Evolutionary conservation across 495 filamentous ascomycete genomes (phyloP), one percentile per base, ranked within the genome.

Genomic region (Aspergillus taichungensis): DNA sequence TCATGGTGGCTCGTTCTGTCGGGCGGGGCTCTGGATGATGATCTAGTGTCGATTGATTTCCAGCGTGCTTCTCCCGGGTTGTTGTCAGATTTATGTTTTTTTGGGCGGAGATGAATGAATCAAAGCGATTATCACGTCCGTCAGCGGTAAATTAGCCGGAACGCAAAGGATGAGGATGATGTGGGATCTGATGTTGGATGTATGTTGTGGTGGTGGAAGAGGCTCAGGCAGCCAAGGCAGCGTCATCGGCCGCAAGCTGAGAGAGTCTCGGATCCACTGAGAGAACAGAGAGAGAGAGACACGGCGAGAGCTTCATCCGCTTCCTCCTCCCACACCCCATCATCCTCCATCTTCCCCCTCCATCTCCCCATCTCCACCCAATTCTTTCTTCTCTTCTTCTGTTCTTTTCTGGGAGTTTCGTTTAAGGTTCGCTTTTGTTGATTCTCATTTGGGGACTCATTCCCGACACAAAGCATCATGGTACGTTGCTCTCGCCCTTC

Each of bases 1-100:
- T 82, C 87, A 95, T 95, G 51, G 48, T 69, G 42, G 47, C 18
- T 24, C 18, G 18, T 24, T 24, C 18, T 24, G 4, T 24, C 18
- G 18, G 18, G 18, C 18, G 18, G 18, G 18, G 18, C 18, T 24
- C 18, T 24, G 18, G 18, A 24, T 24, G 18, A 2, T 24, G 18
- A 24, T 24, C 1, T 24, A 24, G 18, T 24, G 18, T 24, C 1
- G 18, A 24, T 24, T 24, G 1, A 1, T 24, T 24, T 24, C 4
- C 18, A 24, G 18, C 18, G 18, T 24, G 18, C 1, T 24, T 24
- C 18, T 24, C 18, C 18, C 4, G 18, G 18, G 18, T 24, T 2
- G 4, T 24, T 1, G 1, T 24, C 18, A 24, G 18, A 4, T 1
- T 24, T 24, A 24, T 24, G 18, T 24, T 24, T 24, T n/a, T n/a